A percentile compares a stretch with the other conserved stretches of the same genome.
Evolutionary conservation across 2,329 filamentous ascomycete genomes (phyloP).

Genomic region (Talaromyces sp.): DNA sequence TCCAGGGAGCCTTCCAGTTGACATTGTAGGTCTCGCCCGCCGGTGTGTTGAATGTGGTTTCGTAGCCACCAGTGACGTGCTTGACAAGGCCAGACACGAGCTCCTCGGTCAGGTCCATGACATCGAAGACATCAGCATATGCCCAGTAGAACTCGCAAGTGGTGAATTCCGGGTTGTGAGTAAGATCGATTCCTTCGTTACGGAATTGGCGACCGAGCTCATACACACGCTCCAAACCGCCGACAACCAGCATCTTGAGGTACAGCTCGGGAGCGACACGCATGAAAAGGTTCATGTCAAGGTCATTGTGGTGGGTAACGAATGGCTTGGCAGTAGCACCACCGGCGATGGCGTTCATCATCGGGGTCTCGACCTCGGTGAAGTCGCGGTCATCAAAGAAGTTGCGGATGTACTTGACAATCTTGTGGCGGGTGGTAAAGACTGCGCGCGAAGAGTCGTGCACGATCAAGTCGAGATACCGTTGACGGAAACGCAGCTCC

Average conservation of each 20-base stretch:
- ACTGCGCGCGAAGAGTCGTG: conserved; percentile 81
- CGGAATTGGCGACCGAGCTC: conserved; percentile 94
- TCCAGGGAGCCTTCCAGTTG: conserved; percentile 96
- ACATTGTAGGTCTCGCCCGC: conserved; percentile 81
- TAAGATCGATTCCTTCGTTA: conserved; percentile 86
- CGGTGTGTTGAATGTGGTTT: conserved; percentile 81
- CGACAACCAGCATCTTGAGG: conserved; percentile 93
- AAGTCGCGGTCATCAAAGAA: conserved; percentile 89
- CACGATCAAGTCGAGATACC: conserved; percentile 95
- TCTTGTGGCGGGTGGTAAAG: conserved; percentile 79
- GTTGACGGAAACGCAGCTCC: conserved; percentile 87
- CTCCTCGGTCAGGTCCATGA: conserved; percentile 89
- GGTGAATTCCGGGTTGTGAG: conserved; percentile 98
- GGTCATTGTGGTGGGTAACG: conserved; percentile 91
- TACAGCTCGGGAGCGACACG: conserved; percentile 92
- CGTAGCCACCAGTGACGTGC: conserved; percentile 77
- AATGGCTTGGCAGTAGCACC: conserved; percentile 95
- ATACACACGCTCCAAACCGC: conserved; percentile 89
- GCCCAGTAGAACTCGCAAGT: conserved; percentile 97
- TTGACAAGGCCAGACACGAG: conserved; percentile 87
- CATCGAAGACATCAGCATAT: conserved; percentile 84
- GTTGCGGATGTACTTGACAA: conserved; percentile 79
- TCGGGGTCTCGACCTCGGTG: conserved; percentile 91
- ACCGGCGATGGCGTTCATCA: conserved; percentile 94
- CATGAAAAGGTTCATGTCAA: conserved; percentile 92